Base-by-base conservation (phyloP, 352 stramenopile species). In the Aphanomyces stellatus region DNA sequence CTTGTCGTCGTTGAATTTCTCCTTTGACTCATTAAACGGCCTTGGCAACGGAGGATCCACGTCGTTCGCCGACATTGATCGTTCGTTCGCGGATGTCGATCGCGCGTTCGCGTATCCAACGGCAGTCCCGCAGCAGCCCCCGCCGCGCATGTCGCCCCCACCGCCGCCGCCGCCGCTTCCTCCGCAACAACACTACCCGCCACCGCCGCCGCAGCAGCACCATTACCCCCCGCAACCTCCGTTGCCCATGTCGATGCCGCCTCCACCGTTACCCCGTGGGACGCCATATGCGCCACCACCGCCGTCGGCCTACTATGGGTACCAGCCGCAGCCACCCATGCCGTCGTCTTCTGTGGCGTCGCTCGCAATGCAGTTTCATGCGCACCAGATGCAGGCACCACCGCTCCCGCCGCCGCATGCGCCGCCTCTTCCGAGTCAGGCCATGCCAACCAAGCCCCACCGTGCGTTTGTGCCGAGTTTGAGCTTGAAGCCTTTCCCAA, bases 351-450 rank as follows among this genome's bases (percentile, higher is more conserved):
- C 69, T 51, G 74, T 90, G 42, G 77, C 84, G 7, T 78, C 82
- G 8, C 74, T 93, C 24, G 82, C 84, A 17, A 93, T 93, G 84
- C 82, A 91, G 57, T 93, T 93, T 65, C 84, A 93, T 67, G 49
- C 62, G 19, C 69, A 11, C 49, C 22, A 11, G 2, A 19, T 22
- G 19, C 48, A 64, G n/a, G 73, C 75, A 40, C 71, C 76, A 19
- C 49, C 74, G 33, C 70, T 70, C 4, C 71, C 71, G 49, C 69
- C 69, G 11, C 49, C 56, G 22, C 81, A 78, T 37, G 70, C 63
- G 17, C 65, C 76, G 15, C 73, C 72, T 25, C 70, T 69, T 8
- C 76, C 71, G 83, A 75, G 2, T 43, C 49, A 30, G 19, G n/a
- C n/a, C n/a, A n/a, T n/a, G n/a, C 55, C 6, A 15, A 13, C 7